Percentiles rank a stretch among this genome's conserved stretches.
These are phyloP conservation scores for Paraglomus occultum DNA, from an alignment of 192 early-diverging fungal genomes.

Conservation along the genomic window DNA sequence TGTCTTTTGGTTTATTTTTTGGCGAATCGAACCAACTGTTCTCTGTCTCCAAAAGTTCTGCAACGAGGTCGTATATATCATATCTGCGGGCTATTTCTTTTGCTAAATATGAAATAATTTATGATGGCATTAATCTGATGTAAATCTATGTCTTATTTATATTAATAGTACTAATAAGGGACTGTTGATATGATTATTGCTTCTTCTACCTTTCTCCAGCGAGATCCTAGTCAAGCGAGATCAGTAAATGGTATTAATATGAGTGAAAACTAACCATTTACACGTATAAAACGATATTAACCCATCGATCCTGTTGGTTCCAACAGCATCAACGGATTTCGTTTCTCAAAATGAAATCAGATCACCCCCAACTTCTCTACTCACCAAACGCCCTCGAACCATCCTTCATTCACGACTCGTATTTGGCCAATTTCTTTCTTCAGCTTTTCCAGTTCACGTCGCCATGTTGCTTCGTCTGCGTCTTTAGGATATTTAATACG, in stretches of 20 bases:
- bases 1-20: constrained; percentile 16
- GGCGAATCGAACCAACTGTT: constrained; percentile 27
- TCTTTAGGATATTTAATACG: constrained; percentile 30
- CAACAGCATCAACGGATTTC: no score
- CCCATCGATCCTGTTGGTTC: no score
- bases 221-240: constrained; percentile 8
- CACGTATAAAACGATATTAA: no score
- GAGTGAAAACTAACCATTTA: no score
- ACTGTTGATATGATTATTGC: background rate
- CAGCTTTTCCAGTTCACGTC: constrained; percentile 24
- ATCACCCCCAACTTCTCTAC: background rate
- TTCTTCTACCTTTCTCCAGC: constrained; percentile 23
- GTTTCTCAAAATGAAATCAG: no score
- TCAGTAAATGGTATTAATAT: no score
- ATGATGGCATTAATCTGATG: no score
- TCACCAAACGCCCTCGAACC: constrained; percentile 33
- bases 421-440: constrained; percentile 19
- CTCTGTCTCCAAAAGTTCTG: constrained; percentile 25
- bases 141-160: no score
- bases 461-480: constrained; percentile 23
- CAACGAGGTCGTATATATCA: constrained; percentile 28
- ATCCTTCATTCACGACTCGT: constrained; percentile 25
- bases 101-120: background rate
- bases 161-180: background rate
- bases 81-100: constrained; percentile 30